Evolutionary conservation across 345 rosid genomes (phyloP).

Genomic region (Eucalyptus erythrocorys): DNA sequence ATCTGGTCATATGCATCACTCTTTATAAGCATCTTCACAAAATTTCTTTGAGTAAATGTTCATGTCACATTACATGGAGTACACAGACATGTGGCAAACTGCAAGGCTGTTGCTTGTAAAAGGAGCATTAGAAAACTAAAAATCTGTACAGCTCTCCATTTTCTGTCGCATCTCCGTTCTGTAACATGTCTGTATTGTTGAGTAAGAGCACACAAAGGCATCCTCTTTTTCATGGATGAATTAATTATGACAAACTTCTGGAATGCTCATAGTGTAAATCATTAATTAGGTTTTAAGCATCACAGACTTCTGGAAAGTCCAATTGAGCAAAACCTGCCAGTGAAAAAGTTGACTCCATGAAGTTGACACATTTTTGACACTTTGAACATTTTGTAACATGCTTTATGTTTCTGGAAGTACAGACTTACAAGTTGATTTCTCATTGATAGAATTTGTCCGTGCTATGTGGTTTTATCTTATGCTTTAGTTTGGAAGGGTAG

Average conservation of each 20-base stretch:
- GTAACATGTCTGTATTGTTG: not conserved
- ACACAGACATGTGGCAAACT: not conserved
- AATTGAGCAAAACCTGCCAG: not conserved
- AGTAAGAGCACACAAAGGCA: not conserved
- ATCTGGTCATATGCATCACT: constrained; percentile 54
- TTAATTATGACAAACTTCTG: not conserved
- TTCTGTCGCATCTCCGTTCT: not conserved
- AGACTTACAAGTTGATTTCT: not conserved
- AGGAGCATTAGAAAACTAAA: not conserved
- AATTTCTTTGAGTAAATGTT: not conserved
- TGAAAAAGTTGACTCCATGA: not conserved
- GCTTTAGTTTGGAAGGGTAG: not conserved
- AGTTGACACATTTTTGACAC: not conserved
- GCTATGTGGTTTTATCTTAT: not conserved
- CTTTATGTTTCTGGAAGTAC: not conserved
- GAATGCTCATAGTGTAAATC: not conserved
- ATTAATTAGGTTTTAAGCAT: not conserved
- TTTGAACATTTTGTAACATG: not conserved
- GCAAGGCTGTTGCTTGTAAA: not conserved
- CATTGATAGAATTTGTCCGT: not conserved
- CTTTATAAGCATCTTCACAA: not conserved
- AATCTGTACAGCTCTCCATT: not conserved
- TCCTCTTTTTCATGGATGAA: not conserved
- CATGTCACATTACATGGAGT: not conserved
- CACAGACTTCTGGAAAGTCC: not conserved